Base-by-base conservation (phyloP, 2,329 filamentous ascomycete species). In the Coniochaeta sp. region DNA sequence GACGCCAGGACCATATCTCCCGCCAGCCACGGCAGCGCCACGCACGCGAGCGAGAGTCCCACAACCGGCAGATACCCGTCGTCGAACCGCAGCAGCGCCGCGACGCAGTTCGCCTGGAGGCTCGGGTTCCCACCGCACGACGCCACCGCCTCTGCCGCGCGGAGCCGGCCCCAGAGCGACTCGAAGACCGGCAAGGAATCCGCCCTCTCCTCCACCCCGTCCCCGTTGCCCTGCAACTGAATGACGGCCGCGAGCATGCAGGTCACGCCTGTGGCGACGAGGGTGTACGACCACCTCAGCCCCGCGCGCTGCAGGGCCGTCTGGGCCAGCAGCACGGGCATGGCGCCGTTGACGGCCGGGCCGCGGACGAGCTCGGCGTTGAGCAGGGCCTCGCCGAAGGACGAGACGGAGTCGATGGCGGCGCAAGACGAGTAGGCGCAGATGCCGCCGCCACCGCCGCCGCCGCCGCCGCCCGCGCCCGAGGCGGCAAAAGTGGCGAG, bases 271-370 rank as follows among this genome's bases (percentile, higher is more conserved):
- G 62, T 58, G 17, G 67, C 60, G 1, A n/a, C 6, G 14, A 65
- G 61, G 19, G 61, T 65, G 40, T 69, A 68, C 65, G 65, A 67
- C 67, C 67, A 69, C 10, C 63, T 64, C 58, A 67, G 62, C 9
- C 62, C 63, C 3, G 61, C 57, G 1, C 65, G 65, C 44, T 68
- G 66, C 6, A 68, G 59, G 5, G 59, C 62, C 17, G 60, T 61
- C 58, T 69, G 67, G 4, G 62, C 61, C 26, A 68, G 59, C 9
- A 69, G 55, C 1, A 66, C 62, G 2, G 61, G 59, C 19, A 65
- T 38, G n/a, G 62, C 58, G 5, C 65, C 61, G 17, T 60, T 62
- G 3, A 62, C 55, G 19, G 61, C 59, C 3, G 63, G 60, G 59
- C 62, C 52, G 47, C 63, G 26, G 16, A 64, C 64, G 1, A 65